These are phyloP conservation scores for Ceratocystis destructans DNA, from an alignment of 2,329 filamentous ascomycete species.

Conservation along the genomic window DNA sequence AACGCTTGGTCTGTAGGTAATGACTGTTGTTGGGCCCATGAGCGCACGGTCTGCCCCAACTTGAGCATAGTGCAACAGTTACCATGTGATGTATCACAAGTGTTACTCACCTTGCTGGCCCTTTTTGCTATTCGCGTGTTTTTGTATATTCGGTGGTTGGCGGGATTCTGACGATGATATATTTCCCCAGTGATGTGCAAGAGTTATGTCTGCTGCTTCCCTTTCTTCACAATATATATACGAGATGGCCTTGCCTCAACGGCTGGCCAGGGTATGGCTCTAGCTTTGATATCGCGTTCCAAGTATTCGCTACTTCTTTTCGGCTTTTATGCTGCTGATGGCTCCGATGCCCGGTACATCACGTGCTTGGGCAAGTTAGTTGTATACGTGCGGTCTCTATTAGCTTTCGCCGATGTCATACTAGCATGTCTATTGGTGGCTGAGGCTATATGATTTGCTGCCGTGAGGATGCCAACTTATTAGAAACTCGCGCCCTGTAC, in stretches of 20 bases:
- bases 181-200: too few species aligned
- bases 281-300: neutral
- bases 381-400: neutral
- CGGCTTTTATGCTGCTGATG: neutral
- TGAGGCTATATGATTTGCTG: conserved; percentile 60
- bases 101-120: too few species aligned
- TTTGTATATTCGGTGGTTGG: too few species aligned
- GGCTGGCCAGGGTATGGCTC: too few species aligned
- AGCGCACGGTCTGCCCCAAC: too few species aligned
- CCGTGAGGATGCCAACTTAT: conserved; percentile 37
- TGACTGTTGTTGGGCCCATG: too few species aligned
- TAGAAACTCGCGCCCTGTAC: conserved; percentile 41
- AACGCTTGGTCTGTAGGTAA: too few species aligned
- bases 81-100: too few species aligned
- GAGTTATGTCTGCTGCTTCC: too few species aligned
- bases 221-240: neutral
- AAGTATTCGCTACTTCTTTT: neutral
- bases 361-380: neutral
- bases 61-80: too few species aligned
- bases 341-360: neutral
- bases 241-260: neutral
- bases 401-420: neutral
- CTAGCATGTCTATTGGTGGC: conserved; percentile 39
- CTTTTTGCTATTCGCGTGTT: too few species aligned
- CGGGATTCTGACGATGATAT: too few species aligned